Base-by-base conservation (phyloP, 768 basidiomycete species). In the Leucogyrophana mollusca region DNA sequence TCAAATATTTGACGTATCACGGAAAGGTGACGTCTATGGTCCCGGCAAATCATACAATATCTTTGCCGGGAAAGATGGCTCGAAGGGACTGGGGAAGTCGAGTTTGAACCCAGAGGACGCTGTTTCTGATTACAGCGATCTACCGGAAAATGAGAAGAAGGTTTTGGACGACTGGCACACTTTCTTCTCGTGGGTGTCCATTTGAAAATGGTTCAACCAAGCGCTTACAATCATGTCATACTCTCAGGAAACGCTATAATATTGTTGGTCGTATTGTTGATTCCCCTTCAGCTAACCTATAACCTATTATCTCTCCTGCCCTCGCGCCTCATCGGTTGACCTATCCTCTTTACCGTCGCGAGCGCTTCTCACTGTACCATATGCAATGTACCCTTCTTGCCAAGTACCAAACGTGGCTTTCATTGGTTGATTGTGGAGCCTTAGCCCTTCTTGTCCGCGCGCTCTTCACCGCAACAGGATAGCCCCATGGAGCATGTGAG, bases 61-160 rank as follows among this genome's bases (percentile, higher is more conserved):
- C 17, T 97, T 98, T 63, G 91, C 94, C 24, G 95, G 94, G 36
- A 95, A 90, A 69, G 95, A 99, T 59, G 95, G 85, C 0, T 94
- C 91, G 7, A 82, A 76, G 52, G 95, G 87, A 0, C 73, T 99
- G 6, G 95, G 93, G 34, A 85, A 84, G 82, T 93, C 90, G 42
- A 94, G 90, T 56, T 69, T 96, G 55, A 89, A 90, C 44, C 67
- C 73, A 4, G 87, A 92, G 65, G 84, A 98, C 59, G 95, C 94
- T 9, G 75, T 93, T 2, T 69, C 92, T 10, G 94, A 99, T 60
- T 96, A 90, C 61, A 90, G 85, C 56, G 65, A 56, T 0, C 74
- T 99, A 43, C 73, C 78, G 34, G 83, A 82, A 50, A 78, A 79
- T 50, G 89, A 94, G 56, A 66, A 60, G 64, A 88, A 89, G 65